phyloP scores from a whole-genome alignment of 176 grass and related monocot species.

The Melocanna baccifera region DNA sequence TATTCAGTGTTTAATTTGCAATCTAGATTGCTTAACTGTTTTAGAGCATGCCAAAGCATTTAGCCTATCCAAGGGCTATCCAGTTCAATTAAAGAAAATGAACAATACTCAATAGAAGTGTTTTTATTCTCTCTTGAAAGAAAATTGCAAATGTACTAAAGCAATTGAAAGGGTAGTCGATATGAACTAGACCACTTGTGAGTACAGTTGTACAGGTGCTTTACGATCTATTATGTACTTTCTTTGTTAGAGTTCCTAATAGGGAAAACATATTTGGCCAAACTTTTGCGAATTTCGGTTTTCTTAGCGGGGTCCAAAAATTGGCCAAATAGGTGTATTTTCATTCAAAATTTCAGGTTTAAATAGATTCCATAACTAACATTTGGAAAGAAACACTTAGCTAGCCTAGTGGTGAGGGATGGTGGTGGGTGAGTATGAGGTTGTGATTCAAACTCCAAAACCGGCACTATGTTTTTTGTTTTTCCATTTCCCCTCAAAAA shows the following conservation, averaged over 20 bases:
- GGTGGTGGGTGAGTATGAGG: too few species aligned
- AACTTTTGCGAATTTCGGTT: too few species aligned
- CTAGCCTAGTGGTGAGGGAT: too few species aligned
- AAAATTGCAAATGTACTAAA: constrained; percentile 24
- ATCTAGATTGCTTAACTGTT: background rate
- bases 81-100: constrained; percentile 9
- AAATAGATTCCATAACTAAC: too few species aligned
- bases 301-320: too few species aligned
- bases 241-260: background rate
- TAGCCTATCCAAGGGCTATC: background rate
- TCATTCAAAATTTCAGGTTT: too few species aligned
- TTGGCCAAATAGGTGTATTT: too few species aligned
- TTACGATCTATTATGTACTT: background rate
- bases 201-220: background rate
- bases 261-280: too few species aligned
- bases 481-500: too few species aligned
- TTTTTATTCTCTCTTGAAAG: background rate
- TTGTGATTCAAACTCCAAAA: too few species aligned
- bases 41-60: background rate
- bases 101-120: background rate
- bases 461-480: too few species aligned
- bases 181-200: background rate
- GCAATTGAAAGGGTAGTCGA: background rate
- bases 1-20: background rate
- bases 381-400: too few species aligned